Evolutionary conservation across 1,284 basidiomycete genomes (phyloP), one percentile per base, ranked within the genome.

Genomic region (Hypsizygus ulmarius): DNA sequence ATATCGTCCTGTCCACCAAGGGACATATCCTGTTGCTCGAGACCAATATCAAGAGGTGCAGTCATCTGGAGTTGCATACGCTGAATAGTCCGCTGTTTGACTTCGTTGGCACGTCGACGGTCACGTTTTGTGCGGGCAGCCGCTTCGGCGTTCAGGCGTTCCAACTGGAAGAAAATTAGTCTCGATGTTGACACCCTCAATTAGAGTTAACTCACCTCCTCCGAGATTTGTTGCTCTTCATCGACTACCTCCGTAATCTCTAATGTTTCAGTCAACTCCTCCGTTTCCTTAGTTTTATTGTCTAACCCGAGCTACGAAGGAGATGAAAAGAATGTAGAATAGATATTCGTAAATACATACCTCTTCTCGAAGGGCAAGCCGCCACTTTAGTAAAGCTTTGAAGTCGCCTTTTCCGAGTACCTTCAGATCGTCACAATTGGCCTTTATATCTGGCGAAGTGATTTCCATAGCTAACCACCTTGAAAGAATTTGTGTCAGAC

Each of bases 41-140:
- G 73, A 65, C 95, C 97, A 55, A 97, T 94, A 54, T 99, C 94
- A 60, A 95, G 72, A 18, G 94, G 97, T 6, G 93, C 93, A 5
- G 90, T 93, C 97, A 99, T 99, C 63, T 93, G 88, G 39, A 99
- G 79, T 66, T 99, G 97, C 81, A 99, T 90, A 53, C 95, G 90
- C 65, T 94, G 92, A 38, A 98, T 86, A 5, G 92, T 92, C 54
- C 87, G 83, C 29, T 84, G 77, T 68, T 90, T 92, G 59, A 90
- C 75, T 71, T 99, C 97, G 69, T 99, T 99, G 6, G 87, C 84
- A 33, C 84, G 81, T 52, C 93, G 84, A 49, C 91, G 81, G 61
- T 95, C 90, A 12, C 94, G 85, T 64, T 93, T 93, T 28, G 80
- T 71, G 49, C 85, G 83, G 27, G 85, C 79, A 43, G 78, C 67